Base-by-base conservation (phyloP, 495 filamentous ascomycete genomes). In the Penicillium egyptiacum region DNA sequence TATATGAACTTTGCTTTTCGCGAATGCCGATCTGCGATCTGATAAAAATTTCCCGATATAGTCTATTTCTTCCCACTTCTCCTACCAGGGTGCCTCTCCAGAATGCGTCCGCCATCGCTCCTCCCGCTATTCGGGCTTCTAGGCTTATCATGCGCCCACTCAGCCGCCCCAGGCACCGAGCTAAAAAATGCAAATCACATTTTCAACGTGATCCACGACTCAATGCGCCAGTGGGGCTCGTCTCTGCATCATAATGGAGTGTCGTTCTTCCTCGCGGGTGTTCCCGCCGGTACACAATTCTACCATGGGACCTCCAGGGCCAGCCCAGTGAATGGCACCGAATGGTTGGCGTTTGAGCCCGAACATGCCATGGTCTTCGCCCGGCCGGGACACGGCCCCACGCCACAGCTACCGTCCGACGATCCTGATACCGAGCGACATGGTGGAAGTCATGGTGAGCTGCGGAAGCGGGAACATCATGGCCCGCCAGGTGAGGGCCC, bases 311-410 rank as follows among this genome's bases (percentile, higher is more conserved):
- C 75, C 6, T 52, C 58, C 12, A 63, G 33, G 3, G 46, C 62
- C 0, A 65, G 70, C 10, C 69, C 75, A 0, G 74, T 86, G 0
- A 71, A 69, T 6, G 79, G 76, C 0, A 79, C 77, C 1, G 85
- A 89, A 59, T 89, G 86, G 86, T 74, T 89, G 1, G 86, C 86
- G 0, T 88, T 88, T 59, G 86, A 88, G 61, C 82, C 85, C 11
- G 85, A 88, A 57, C 86, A 88, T 70, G 82, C 85, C 1, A 70
- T 87, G 65, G 62, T 75, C 6, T 89, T 88, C 64, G 51, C 72
- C 16, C 62, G 62, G 11, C 53, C 68, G 35, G 62, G 35, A 22
- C 58, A 50, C 25, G 47, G 53, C 10, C 61, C 60, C n/a, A 47
- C 31, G 1, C 30, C 35, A 9, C 35, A 39, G 7, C 16, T 39